These are phyloP conservation scores for Exsudoporus frostii DNA, from an alignment of 768 basidiomycete species.

Conservation along the genomic window DNA sequence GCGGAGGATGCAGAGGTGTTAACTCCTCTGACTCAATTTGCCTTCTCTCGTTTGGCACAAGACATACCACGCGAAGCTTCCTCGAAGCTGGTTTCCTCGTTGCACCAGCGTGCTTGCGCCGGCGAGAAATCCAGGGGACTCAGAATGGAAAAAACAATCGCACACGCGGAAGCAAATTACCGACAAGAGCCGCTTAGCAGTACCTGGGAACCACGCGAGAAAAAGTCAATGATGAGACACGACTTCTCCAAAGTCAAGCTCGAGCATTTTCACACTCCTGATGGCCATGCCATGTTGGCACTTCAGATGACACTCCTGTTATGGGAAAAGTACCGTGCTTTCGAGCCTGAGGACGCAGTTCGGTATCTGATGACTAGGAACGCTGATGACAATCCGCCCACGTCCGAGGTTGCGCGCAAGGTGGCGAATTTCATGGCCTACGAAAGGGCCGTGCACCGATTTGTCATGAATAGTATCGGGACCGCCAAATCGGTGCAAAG, in stretches of 20 bases:
- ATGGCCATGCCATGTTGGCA: constrained; percentile 43
- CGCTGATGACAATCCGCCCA: constrained; percentile 25
- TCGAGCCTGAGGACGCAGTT: constrained; percentile 45
- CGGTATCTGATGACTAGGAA: constrained; percentile 35
- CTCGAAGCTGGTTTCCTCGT: constrained; percentile 26
- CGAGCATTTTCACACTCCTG: constrained; percentile 32
- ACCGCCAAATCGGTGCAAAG: constrained; percentile 18
- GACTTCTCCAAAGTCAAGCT: constrained; percentile 30
- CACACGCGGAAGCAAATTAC: constrained; percentile 19
- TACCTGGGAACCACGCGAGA: constrained; percentile 27
- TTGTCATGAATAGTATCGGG: constrained; percentile 39
- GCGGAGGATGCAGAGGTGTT: constrained; percentile 43
- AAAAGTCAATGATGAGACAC: constrained; percentile 27
- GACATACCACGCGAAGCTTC: constrained; percentile 31
- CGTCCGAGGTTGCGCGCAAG: constrained; percentile 29
- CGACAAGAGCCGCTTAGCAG: constrained; percentile 17
- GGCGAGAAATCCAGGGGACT: constrained; percentile 25
- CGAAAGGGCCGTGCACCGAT: constrained; percentile 38
- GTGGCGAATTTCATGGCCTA: constrained; percentile 33
- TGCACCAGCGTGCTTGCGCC: constrained; percentile 26
- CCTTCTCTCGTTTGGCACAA: constrained; percentile 28
- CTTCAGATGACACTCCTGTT: constrained; percentile 42
- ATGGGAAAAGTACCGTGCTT: constrained; percentile 36
- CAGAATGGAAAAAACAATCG: constrained; percentile 25
- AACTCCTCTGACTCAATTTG: constrained; percentile 27